Conservation (phyloP, 345 rosid genomes). For the Murraya paniculata region DNA sequence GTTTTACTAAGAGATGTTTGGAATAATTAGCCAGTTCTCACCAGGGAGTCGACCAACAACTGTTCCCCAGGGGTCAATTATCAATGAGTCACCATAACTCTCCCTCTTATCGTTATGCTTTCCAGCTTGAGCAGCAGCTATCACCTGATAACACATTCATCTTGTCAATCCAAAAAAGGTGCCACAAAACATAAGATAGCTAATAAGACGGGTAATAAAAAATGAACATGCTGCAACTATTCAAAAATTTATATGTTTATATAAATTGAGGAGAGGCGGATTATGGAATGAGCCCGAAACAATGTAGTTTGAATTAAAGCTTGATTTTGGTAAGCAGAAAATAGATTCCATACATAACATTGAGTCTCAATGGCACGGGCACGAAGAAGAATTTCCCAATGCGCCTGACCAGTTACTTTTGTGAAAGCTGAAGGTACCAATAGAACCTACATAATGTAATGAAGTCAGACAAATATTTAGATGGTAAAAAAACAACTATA, state of each 20-base stretch:
- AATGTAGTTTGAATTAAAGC: neutral
- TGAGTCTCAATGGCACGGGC: constrained; percentile 95
- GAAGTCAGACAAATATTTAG: neutral
- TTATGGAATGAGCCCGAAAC: neutral
- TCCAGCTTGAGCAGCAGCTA: constrained; percentile 94
- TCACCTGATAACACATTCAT: constrained; percentile 42
- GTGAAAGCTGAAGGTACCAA: constrained; percentile 93
- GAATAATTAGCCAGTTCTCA: constrained; percentile 19
- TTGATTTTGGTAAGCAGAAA: neutral
- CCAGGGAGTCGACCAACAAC: constrained; percentile 78
- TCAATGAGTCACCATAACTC: constrained; percentile 76
- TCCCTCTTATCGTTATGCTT: constrained; percentile 79
- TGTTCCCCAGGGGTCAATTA: constrained; percentile 95
- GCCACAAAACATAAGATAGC: neutral
- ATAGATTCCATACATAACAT: constrained; percentile 62
- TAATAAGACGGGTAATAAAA: neutral
- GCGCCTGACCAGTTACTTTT: constrained; percentile 80
- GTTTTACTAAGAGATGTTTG: neutral
- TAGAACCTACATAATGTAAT: constrained; percentile 47
- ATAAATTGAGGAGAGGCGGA: neutral
- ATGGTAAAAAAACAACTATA: neutral
- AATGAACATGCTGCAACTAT: neutral
- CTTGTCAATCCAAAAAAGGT: neutral
- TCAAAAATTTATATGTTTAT: too few species aligned
- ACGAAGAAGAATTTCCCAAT: constrained; percentile 95